Evolutionary conservation across 2,329 filamentous ascomycete genomes (phyloP).

Genomic region (Knufia fluminis): DNA sequence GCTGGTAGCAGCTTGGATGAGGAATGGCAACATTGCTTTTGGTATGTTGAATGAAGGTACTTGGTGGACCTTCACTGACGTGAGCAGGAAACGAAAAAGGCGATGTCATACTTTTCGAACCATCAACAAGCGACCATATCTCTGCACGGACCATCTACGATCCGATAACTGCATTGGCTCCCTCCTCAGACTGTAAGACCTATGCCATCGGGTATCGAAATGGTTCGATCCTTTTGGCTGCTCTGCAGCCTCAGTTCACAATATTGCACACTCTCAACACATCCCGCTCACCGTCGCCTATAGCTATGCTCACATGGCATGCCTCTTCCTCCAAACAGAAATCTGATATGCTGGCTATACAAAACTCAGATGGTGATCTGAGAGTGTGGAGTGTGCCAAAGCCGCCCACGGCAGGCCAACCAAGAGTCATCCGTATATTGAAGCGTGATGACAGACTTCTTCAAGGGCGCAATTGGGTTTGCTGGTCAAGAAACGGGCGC

Average conservation of each 20-base stretch:
- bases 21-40: slow-evolving; percentile 92
- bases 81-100: slow-evolving; percentile 76
- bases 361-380: slow-evolving; percentile 83
- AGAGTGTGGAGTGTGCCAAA: slow-evolving; percentile 96
- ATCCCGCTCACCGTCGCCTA: slow-evolving; percentile 71
- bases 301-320: slow-evolving; percentile 86
- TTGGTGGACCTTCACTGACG: slow-evolving; percentile 15
- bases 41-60: slow-evolving; percentile 47
- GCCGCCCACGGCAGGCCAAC: slow-evolving; percentile 58
- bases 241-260: slow-evolving; percentile 81
- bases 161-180: slow-evolving; percentile 85
- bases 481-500: slow-evolving; percentile 95
- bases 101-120: slow-evolving; percentile 89
- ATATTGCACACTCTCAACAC: slow-evolving; percentile 89
- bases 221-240: slow-evolving; percentile 83
- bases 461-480: slow-evolving; percentile 84
- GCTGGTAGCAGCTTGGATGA: slow-evolving; percentile 85
- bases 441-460: slow-evolving; percentile 63
- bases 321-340: slow-evolving; percentile 92
- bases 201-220: slow-evolving; percentile 97
- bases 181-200: slow-evolving; percentile 78
- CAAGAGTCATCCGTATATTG: slow-evolving; percentile 80
- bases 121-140: slow-evolving; percentile 82
- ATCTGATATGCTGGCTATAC: slow-evolving; percentile 93
- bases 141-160: slow-evolving; percentile 89